Base-by-base conservation (phyloP, 75 land plant species). In the Adiantum capillusveneris region DNA sequence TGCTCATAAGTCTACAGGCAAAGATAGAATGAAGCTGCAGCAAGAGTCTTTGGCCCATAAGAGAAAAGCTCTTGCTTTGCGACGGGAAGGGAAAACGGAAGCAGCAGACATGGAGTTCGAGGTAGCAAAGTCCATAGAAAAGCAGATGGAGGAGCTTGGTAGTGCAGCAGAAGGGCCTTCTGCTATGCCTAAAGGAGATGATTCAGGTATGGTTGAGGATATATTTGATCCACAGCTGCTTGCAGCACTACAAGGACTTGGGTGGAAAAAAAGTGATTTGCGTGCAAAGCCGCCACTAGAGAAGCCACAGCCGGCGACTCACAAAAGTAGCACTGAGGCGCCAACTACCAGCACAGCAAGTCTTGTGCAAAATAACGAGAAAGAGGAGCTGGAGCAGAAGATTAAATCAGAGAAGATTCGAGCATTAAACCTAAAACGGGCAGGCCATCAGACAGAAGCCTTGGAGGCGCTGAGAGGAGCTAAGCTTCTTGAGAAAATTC, bases 21-120 rank as follows among this genome's bases (percentile, higher is more conserved):
- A 78, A 28, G 91, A 86, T 31, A 73, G 91, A 0, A 79, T 94
- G 58, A 94, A 86, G 66, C 52, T 90, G 65, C 96, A 94, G 61
- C 87, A 79, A 62, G 79, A 94, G 59, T 90, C 84, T 11, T 88
- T 94, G n/a, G 70, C 79, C 36, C 96, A 86, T 74, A 94, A 90
- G 61, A 77, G 98, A 20, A 76, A 77, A 57, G 87, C 96, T 1
- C 66, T 90, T 56, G 84, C 75, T 70, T 70, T 94, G 31, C 67
- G 87, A 30, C 80, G 87, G 42, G 91, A 90, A 65, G 98, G 98
- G 18, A 75, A 73, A 56, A 66, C 65, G 7, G 83, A 79, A 14
- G 98, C 88, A 63, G 75, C 98, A 12, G 91, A 90, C 19, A 74
- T 75, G 26, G 96, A 94, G 63, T 69, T 77, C 59, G 84, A 94